phyloP scores from a whole-genome alignment of 2,329 filamentous ascomycete genomes.

The Cladosporium cucumerinum region DNA sequence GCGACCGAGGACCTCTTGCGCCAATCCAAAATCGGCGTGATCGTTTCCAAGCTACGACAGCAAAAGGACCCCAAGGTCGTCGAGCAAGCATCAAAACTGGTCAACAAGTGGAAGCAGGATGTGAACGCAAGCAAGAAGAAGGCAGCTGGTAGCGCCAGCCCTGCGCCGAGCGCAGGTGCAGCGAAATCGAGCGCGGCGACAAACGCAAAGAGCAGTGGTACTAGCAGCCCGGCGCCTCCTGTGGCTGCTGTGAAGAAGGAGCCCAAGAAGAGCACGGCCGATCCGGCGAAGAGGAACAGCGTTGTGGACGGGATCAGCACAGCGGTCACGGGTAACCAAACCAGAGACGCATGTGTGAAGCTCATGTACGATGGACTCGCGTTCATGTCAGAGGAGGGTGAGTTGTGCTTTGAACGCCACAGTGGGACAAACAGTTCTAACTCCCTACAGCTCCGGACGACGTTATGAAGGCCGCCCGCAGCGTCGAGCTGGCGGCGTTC shows the following conservation, averaged over 20 bases:
- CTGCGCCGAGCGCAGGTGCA: constrained; percentile 42
- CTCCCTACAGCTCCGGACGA: constrained; percentile 51
- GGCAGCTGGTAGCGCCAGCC: constrained; percentile 45
- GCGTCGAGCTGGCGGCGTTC: constrained; percentile 75
- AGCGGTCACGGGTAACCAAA: constrained; percentile 68
- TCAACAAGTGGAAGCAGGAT: constrained; percentile 80
- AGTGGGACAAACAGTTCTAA: constrained; percentile 2
- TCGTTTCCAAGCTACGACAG: constrained; percentile 78
- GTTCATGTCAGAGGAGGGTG: constrained; percentile 58
- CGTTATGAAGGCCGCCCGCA: constrained; percentile 63
- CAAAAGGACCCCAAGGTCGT: constrained; percentile 74
- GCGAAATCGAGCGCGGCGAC: constrained; percentile 35
- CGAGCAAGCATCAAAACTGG: constrained; percentile 73
- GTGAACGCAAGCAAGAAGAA: constrained; percentile 55
- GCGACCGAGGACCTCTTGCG: constrained; percentile 88
- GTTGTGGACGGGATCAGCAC: constrained; percentile 77
- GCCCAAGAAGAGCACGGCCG: constrained; percentile 50
- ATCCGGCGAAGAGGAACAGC: constrained; percentile 75
- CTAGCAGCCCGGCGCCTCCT: constrained; percentile 40
- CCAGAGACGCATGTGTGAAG: constrained; percentile 81
- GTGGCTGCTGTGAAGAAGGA: constrained; percentile 32
- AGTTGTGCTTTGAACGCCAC: constrained; percentile 19
- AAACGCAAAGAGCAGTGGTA: constrained; percentile 35
- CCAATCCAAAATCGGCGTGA: constrained; percentile 85
- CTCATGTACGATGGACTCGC: constrained; percentile 92